Base-by-base conservation (phyloP, 257 asterid species). In the Solanum dulcamara region DNA sequence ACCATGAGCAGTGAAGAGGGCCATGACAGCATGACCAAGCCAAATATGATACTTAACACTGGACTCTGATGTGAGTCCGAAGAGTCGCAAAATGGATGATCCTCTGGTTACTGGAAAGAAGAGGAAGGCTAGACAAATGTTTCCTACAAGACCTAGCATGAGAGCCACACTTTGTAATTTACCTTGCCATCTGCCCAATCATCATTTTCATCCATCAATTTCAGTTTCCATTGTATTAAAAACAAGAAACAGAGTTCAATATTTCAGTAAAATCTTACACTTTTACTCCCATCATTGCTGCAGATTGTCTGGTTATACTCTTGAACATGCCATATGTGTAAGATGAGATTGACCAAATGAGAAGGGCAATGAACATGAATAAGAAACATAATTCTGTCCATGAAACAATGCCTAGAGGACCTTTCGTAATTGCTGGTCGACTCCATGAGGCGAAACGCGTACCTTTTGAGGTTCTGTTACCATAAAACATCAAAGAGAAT, bases 41-140 rank as follows among this genome's bases (percentile, higher is more conserved):
- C 97, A 92, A 62, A 91, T 93, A 85, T 94, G 97, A 79, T 94
- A 94, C 85, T 92, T 94, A 84, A 92, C 93, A 89, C 94, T 91
- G 0, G 95, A 90, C 57, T 93, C 97, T 9, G 97, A 91, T 10
- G 94, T 91, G 8, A 93, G 94, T 83, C 94, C 94, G 7, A 92
- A 38, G 12, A 93, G 87, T 81, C 92, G 92, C 91, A 93, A 86
- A 79, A 92, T 64, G 3, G 97, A 92, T 3, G 97, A 93, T 33
- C 93, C 92, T 79, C 96, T 90, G 1, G 94, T 90, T 87, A 92
- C 96, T 0, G 94, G 94, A 83, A 92, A 89, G 84, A 92, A 93
- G 35, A 92, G 80, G 48, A 92, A 92, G 2, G 97, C 93, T 90
- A 91, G 86, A 64, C 94, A 90, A 30, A 89, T 85, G 87, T 93